Base-by-base conservation (phyloP, 352 stramenopile genomes). In the Plasmopara halstedii region DNA sequence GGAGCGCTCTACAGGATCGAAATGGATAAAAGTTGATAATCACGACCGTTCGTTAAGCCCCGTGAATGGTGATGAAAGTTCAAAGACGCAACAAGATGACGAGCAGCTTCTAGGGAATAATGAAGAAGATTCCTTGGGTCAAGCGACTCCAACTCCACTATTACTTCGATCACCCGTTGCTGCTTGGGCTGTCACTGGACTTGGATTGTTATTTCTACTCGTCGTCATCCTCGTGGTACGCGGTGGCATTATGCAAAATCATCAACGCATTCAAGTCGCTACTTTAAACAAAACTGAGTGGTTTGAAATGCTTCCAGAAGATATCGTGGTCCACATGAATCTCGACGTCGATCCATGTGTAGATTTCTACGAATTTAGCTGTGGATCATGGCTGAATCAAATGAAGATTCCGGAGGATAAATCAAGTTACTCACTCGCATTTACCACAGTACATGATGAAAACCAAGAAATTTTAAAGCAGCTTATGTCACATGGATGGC, bases 341-440 rank as follows among this genome's bases (percentile, higher is more conserved):
- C 22, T 21, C 8, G 36, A 25, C 0, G 55, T 73, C 17, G 54
- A 83, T 27, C 80, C 80, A 6, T 91, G 80, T 36, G 49, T 66
- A 0, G 80, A 91, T 58, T 88, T 91, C 32, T 91, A 91, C 67
- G 44, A 70, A 19, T 85, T 85, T 56, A 65, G 70, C 19, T 88
- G 76, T 38, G 76, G 76, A 2, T 21, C 36, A 1, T 88, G 76
- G 76, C 43, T 71, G 25, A 42, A 53, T 26, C 47, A 79, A 19
- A 59, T 57, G 14, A 34, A 61, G 19, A 69, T 88, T 31, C 59
- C 68, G 2, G 43, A 46, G 0, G 71, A 82, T 50, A 62, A 52
- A 31, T 10, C 55, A 6, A 64, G 46, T 47, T 44, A 79, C 6
- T 71, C 48, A 32, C 33, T 68, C n/a, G 56, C 61, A 0, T 71